A percentile compares a stretch with the other conserved stretches of the same genome.
phyloP scores from a whole-genome alignment of 805 yeast species.

The Starmerella floris region DNA sequence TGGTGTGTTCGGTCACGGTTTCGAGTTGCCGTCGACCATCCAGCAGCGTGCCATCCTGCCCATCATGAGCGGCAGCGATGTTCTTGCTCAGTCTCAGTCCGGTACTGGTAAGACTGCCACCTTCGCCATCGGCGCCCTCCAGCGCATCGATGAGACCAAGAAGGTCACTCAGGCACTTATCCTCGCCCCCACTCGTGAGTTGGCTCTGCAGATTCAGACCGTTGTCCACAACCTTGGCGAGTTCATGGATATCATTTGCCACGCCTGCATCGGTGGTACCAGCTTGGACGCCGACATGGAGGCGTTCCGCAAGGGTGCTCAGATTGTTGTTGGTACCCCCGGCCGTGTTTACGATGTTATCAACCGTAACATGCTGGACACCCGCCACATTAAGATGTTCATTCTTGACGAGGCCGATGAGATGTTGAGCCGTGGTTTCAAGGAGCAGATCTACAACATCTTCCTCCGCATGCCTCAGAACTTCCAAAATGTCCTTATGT shows the following conservation, averaged over 20 bases:
- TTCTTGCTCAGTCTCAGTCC: slow-evolving; percentile 80
- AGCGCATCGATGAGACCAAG: slow-evolving; percentile 51
- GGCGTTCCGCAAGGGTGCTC: slow-evolving; percentile 74
- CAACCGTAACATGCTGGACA: slow-evolving; percentile 69
- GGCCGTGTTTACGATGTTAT: slow-evolving; percentile 97
- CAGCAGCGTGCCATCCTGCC: slow-evolving; percentile 96
- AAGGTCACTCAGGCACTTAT: slow-evolving; percentile 83
- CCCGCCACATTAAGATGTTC: slow-evolving; percentile 81
- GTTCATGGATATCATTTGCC: slow-evolving; percentile 80
- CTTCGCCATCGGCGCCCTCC: slow-evolving; percentile 52
- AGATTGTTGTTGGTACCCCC: slow-evolving; percentile 94
- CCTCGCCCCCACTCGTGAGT: slow-evolving; percentile 93
- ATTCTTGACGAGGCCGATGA: slow-evolving; percentile 98
- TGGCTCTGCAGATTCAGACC: slow-evolving; percentile 89
- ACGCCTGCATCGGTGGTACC: slow-evolving; percentile 97
- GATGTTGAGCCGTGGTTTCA: slow-evolving; percentile 83
- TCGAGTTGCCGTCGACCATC: slow-evolving; percentile 92
- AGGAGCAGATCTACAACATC: slow-evolving; percentile 89
- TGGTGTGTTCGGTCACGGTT: slow-evolving; percentile 64
- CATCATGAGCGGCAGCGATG: slow-evolving; percentile 87
- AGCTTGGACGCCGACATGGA: slow-evolving; percentile 75
- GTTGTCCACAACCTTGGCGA: slow-evolving; percentile 82
- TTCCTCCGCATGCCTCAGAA: slow-evolving; percentile 76
- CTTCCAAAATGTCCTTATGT: slow-evolving; percentile 86
- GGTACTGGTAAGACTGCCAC: slow-evolving; percentile 92